Evolutionary conservation across 2,329 filamentous ascomycete species (phyloP).

Genomic region (Aureobasidium sp.): DNA sequence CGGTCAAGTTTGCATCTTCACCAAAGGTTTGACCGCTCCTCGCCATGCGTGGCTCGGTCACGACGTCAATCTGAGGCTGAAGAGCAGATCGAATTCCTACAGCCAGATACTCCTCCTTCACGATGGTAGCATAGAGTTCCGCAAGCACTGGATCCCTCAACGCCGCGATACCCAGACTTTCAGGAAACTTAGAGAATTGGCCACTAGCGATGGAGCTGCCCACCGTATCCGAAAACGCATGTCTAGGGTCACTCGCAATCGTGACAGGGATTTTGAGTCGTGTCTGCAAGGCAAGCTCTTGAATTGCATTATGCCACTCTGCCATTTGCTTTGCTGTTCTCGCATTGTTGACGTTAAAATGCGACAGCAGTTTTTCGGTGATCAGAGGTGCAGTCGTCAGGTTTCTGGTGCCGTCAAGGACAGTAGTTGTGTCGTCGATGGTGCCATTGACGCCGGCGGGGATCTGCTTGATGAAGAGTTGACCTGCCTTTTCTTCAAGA

Average conservation of each 20-base stretch:
- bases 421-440: background rate
- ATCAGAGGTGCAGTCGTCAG: conserved; percentile 48
- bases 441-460: conserved; percentile 28
- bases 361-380: conserved; percentile 64
- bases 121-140: conserved; percentile 59
- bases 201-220: conserved; percentile 65
- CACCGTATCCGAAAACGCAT: conserved; percentile 63
- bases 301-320: conserved; percentile 5
- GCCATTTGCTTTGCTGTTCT: conserved; percentile 60
- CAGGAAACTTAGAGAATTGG: conserved; percentile 69
- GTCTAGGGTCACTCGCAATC: conserved; percentile 44
- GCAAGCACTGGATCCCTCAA: conserved; percentile 60
- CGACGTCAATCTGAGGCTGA: conserved; percentile 62
- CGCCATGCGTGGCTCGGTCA: conserved; percentile 63
- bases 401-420: background rate
- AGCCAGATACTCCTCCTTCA: conserved; percentile 58
- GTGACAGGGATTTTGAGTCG: background rate
- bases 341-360: conserved; percentile 57
- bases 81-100: conserved; percentile 70
- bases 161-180: conserved; percentile 58
- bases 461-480: conserved; percentile 35
- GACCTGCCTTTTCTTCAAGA: conserved; percentile 64
- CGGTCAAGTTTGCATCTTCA: conserved; percentile 61
- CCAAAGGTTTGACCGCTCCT: conserved; percentile 67
- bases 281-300: background rate